These are phyloP conservation scores for Nepenthes gracilis DNA, from an alignment of 148 eudicot genomes.

Conservation along the genomic window DNA sequence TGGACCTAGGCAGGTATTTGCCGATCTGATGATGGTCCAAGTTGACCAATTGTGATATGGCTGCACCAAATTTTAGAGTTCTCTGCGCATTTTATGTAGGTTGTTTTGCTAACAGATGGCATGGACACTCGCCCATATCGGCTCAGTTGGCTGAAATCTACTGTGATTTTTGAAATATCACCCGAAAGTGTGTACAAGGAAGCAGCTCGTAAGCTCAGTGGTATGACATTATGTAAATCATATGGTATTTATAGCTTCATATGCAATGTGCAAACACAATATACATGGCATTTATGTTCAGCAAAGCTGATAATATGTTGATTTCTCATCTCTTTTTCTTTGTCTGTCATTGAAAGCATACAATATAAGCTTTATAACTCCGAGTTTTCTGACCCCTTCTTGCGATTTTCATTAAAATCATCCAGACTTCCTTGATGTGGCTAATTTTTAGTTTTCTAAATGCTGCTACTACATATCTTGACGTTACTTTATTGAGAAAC, in stretches of 20 bases:
- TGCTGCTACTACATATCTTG: conserved; percentile 5
- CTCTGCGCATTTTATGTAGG: conserved; percentile 27
- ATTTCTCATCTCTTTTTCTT: too few species aligned
- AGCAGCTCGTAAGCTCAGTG: conserved; percentile 50
- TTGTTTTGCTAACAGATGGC: conserved; percentile 91
- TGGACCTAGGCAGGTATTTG: conserved; percentile 58
- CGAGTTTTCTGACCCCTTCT: too few species aligned
- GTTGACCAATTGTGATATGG: too few species aligned
- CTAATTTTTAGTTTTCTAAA: neutral
- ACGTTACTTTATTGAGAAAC: conserved; percentile 16
- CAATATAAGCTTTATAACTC: too few species aligned
- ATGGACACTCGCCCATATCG: conserved; percentile 86
- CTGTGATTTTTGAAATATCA: conserved; percentile 65
- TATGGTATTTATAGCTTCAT: neutral
- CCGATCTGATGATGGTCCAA: neutral
- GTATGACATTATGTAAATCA: conserved; percentile 13
- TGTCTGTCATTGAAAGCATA: too few species aligned
- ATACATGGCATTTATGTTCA: too few species aligned
- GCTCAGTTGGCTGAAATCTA: conserved; percentile 76
- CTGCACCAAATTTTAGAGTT: neutral
- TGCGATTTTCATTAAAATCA: too few species aligned
- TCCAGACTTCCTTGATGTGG: neutral
- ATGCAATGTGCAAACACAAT: neutral
- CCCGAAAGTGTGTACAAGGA: conserved; percentile 34
- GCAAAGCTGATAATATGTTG: too few species aligned